Base-by-base conservation (phyloP, 202 grass and related monocot species). In the Hordeum pubiflorum region DNA sequence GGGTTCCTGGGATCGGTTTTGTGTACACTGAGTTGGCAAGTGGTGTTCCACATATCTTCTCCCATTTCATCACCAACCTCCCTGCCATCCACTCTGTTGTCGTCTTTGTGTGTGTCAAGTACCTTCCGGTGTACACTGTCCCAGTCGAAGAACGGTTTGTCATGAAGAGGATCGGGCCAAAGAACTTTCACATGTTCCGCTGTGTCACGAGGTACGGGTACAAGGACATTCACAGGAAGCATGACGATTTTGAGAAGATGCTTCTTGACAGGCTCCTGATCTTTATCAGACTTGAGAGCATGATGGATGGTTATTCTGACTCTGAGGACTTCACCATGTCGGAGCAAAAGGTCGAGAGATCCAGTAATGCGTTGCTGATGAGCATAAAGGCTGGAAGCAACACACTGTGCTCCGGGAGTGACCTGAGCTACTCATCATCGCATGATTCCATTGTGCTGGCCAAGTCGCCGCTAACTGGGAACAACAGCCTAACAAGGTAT, bases 51-150 rank as follows among this genome's bases (percentile, higher is more conserved):
- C 85, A 78, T 58, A 97, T 97, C 11, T 97, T 97, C 74, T 93
- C 94, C 22, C 94, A 97, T 84, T 97, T 97, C 60, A 86, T 97
- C 27, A 97, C 94, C 37, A 93, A 97, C 73, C 86, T 97, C 36
- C 94, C 94, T 87, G 94, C 94, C 44, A 89, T 94, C 56, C 94
- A 97, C 72, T 93, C 91, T 0, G 89, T 97, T 7, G 89, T 97
- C 0, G 85, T 97, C 4, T 94, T 97, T 37, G 94, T 97, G 2
- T 97, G 91, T 21, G 82, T 97, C 64, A 94, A 94, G 85, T 94
- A 81, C 78, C 91, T 97, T n/a, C 91, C 87, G 1, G 94, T 97
- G 20, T 90, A 90, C 68, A 93, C 91, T 11, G 91, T 97, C 58
- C 91, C 89, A 0, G 37, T 69, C 0, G 91, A 94, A 63, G 94